Percentiles rank a stretch among this genome's conserved stretches.
Conservation (phyloP, 305 asterid genomes). For the Fraxinus sp. region DNA sequence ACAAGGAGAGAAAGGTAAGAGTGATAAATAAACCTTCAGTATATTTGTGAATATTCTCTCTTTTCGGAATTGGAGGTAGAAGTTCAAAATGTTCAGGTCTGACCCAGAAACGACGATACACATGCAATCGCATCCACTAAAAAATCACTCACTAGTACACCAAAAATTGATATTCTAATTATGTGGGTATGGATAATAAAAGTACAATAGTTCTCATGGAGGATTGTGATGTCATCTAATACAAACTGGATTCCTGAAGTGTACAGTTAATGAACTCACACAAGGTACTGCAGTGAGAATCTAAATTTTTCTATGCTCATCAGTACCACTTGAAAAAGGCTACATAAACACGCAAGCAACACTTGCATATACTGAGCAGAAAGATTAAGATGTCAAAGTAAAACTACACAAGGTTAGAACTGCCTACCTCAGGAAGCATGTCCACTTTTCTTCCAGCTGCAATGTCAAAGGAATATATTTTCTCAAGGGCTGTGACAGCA, state of each 20-base stretch:
- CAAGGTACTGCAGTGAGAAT: neutral
- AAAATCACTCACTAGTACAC: neutral
- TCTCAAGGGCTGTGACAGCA: constrained; percentile 84
- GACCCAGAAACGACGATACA: neutral
- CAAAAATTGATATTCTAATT: neutral
- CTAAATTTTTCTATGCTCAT: neutral
- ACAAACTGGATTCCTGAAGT: constrained; percentile 1
- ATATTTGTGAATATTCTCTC: neutral
- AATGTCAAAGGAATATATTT: constrained; percentile 87
- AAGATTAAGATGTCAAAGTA: constrained; percentile 3
- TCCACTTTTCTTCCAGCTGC: constrained; percentile 88
- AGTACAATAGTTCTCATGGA: neutral
- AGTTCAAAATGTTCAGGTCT: neutral
- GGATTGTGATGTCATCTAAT: constrained; percentile 12
- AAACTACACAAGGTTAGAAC: constrained; percentile 15
- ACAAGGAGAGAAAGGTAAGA: neutral
- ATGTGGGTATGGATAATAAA: constrained; percentile 1
- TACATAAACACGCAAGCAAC: constrained; percentile 9
- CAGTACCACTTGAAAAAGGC: constrained; percentile 4
- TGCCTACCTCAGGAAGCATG: constrained; percentile 79
- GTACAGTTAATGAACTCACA: constrained; percentile 5
- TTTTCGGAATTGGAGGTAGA: neutral
- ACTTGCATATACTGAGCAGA: neutral
- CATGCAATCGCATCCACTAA: neutral
- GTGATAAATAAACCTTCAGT: neutral